Percentiles rank a stretch among this genome's conserved stretches.
These are phyloP conservation scores for Pythium brachiatum DNA, from an alignment of 352 stramenopile genomes.

Conservation along the genomic window DNA sequence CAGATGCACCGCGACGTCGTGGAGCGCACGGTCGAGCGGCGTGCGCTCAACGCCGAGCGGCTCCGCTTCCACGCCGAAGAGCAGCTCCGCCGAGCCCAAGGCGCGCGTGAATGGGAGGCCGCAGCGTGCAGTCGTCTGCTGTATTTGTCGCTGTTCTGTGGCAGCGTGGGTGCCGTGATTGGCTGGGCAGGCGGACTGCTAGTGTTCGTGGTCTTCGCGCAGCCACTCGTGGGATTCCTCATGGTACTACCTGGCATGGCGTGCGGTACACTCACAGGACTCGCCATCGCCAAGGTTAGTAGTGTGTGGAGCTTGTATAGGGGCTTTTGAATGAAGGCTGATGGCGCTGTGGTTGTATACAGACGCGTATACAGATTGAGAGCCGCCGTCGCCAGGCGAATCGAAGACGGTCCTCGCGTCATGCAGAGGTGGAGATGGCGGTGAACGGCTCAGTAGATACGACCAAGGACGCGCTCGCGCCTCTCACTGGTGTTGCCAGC, in stretches of 20 bases:
- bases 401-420: slow-evolving; percentile 30
- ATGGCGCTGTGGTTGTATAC: not conserved
- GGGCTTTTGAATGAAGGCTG: not conserved
- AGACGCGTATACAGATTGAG: slow-evolving; percentile 58
- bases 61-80: slow-evolving; percentile 64
- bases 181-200: slow-evolving; percentile 52
- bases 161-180: slow-evolving; percentile 43
- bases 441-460: slow-evolving; percentile 34
- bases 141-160: slow-evolving; percentile 51
- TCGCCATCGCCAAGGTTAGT: slow-evolving; percentile 55
- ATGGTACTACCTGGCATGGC: slow-evolving; percentile 66
- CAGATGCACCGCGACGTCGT: slow-evolving; percentile 45
- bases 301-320: too few species aligned
- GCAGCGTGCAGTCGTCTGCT: slow-evolving; percentile 46
- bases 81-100: slow-evolving; percentile 39
- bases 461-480: slow-evolving; percentile 28
- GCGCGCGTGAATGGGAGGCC: slow-evolving; percentile 52
- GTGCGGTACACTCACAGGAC: slow-evolving; percentile 36
- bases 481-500: slow-evolving; percentile 30
- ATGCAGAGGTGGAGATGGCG: slow-evolving; percentile 58
- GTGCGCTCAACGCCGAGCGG: slow-evolving; percentile 66
- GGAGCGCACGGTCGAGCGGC: slow-evolving; percentile 58
- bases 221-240: slow-evolving; percentile 65
- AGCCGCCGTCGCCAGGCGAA: slow-evolving; percentile 42
- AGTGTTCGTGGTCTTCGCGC: slow-evolving; percentile 41